Evolutionary conservation across 345 rosid genomes (phyloP).

Genomic region (Punica granatum): DNA sequence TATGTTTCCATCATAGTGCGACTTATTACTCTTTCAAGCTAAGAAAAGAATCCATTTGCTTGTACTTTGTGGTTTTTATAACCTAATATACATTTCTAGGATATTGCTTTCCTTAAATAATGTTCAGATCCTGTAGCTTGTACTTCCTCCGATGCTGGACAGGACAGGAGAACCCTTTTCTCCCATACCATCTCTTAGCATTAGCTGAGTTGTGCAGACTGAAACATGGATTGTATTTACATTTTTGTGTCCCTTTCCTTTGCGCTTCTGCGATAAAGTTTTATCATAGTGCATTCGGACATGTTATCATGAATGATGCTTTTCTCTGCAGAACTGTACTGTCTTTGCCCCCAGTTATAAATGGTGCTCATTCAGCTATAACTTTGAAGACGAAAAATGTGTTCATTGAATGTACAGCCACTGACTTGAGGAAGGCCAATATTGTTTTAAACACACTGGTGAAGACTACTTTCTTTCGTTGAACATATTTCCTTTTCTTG

Average conservation of each 20-base stretch:
- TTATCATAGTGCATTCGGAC: neutral
- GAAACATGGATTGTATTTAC: neutral
- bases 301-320: neutral
- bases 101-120: too few relatives aligned
- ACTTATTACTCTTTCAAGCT: neutral
- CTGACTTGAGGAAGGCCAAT: slow-evolving; percentile 90
- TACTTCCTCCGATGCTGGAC: too few relatives aligned
- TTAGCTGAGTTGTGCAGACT: too few relatives aligned
- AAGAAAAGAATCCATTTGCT: neutral
- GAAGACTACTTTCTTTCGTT: slow-evolving; percentile 12
- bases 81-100: too few relatives aligned
- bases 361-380: slow-evolving; percentile 93
- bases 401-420: slow-evolving; percentile 92
- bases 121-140: too few relatives aligned
- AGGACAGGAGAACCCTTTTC: too few relatives aligned
- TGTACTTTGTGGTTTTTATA: too few relatives aligned
- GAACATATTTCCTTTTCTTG: neutral
- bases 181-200: too few relatives aligned
- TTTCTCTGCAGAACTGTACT: slow-evolving; percentile 64
- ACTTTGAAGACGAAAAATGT: slow-evolving; percentile 85
- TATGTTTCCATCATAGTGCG: neutral
- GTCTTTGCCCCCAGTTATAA: slow-evolving; percentile 89
- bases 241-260: neutral
- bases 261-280: neutral
- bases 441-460: slow-evolving; percentile 91